Evolutionary conservation across 306 rosid genomes (phyloP).

Genomic region (Inga leiocalycina): DNA sequence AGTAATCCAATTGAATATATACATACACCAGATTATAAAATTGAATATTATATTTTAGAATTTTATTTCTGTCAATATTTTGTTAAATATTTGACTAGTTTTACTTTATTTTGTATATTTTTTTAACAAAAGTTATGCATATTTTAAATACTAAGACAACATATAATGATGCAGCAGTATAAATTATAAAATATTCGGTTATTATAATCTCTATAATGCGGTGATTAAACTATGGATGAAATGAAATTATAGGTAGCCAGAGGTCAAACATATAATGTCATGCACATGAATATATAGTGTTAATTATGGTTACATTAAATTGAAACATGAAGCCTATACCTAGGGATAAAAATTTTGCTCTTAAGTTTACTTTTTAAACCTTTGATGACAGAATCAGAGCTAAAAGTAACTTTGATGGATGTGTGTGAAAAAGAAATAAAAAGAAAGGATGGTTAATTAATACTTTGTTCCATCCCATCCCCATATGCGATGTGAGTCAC

Average conservation of each 20-base stretch:
- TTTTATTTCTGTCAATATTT: not conserved
- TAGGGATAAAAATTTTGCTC: not conserved
- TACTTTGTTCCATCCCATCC: conserved; percentile 28
- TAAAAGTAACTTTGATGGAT: not conserved
- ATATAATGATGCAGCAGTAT: not conserved
- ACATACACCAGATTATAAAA: not conserved
- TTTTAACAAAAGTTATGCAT: not conserved
- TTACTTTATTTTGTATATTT: not conserved
- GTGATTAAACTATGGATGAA: not conserved
- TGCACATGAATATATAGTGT: not conserved
- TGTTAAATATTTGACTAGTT: not conserved
- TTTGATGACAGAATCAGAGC: not conserved
- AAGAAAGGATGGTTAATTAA: not conserved
- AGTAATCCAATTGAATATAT: not conserved
- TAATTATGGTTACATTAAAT: not conserved
- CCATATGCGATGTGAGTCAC: conserved; percentile 29
- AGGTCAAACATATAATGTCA: not conserved
- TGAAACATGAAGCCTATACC: not conserved
- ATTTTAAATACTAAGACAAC: not conserved
- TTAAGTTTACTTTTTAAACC: not conserved
- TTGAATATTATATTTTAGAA: not conserved
- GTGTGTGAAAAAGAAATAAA: not conserved
- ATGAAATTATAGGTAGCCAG: not conserved
- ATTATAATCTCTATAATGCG: not conserved
- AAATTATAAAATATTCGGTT: not conserved